phyloP scores from a whole-genome alignment of 306 rosid genomes.

The Neltuma alba region DNA sequence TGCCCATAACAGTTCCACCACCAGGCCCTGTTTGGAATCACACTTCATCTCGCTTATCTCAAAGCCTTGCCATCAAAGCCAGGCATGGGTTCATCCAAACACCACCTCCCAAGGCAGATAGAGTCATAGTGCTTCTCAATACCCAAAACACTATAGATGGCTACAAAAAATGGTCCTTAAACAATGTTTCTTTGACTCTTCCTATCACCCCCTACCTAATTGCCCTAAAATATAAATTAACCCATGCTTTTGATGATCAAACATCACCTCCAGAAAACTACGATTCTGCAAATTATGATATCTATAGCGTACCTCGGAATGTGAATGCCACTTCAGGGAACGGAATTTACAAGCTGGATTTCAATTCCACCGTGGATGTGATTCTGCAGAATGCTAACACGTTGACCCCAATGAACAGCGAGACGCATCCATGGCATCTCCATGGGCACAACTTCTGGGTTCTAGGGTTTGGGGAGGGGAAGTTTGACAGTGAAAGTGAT shows the following conservation, averaged over 20 bases:
- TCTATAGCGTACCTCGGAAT: conserved; percentile 4
- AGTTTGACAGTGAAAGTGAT: conserved; percentile 2
- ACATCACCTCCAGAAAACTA: conserved; percentile 25
- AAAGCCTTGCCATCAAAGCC: conserved; percentile 34
- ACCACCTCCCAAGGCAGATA: conserved; percentile 20
- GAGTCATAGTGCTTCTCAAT: conserved; percentile 39
- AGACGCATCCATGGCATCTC: conserved; percentile 35
- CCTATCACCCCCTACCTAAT: conserved; percentile 22
- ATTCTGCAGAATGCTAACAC: conserved; percentile 31
- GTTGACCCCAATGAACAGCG: not conserved
- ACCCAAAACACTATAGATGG: conserved; percentile 34
- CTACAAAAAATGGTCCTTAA: conserved; percentile 2
- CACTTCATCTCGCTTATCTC: conserved; percentile 1
- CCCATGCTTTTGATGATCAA: conserved; percentile 19
- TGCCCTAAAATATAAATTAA: conserved; percentile 17
- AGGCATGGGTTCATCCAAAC: conserved; percentile 10
- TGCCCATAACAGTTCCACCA: conserved; percentile 35
- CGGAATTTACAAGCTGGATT: conserved; percentile 16
- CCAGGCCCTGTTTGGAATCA: conserved; percentile 36
- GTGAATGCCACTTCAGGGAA: conserved; percentile 27
- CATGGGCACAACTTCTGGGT: conserved; percentile 35
- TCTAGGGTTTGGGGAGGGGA: conserved; percentile 19
- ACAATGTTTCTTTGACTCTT: conserved; percentile 20
- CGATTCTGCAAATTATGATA: conserved; percentile 21
- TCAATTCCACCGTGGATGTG: conserved; percentile 34